A percentile compares a stretch with the other conserved stretches of the same genome.
Evolutionary conservation across 2,329 filamentous ascomycete genomes (phyloP).

Genomic region (Ceratocystis papillata): DNA sequence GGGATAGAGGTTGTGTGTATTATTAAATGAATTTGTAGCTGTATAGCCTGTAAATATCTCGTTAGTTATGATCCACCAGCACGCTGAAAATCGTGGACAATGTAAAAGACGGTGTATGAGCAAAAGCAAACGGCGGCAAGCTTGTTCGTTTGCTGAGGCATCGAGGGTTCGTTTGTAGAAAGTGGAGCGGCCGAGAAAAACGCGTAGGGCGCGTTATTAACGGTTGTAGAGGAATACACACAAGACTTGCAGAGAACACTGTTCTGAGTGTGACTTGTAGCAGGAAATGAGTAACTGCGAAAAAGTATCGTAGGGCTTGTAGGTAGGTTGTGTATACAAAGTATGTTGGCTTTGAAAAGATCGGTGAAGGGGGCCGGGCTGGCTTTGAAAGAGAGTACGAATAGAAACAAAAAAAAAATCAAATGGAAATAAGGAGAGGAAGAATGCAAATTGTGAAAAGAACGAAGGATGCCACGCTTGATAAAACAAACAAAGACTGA

Average conservation of each 20-base stretch:
- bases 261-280: constrained; percentile 3
- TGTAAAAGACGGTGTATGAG: neutral
- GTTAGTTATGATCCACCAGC: neutral
- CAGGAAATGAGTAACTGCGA: neutral
- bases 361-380: no score
- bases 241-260: constrained; percentile 9
- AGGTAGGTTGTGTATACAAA: constrained; percentile 17
- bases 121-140: neutral
- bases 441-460: constrained; percentile 21
- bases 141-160: neutral
- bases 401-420: constrained; percentile 28
- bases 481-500: constrained; percentile 24
- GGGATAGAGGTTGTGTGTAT: constrained; percentile 24
- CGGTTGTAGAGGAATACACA: neutral
- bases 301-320: constrained; percentile 12
- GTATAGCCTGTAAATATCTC: neutral
- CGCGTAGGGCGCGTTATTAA: neutral
- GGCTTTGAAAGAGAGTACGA: constrained; percentile 24
- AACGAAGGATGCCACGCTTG: constrained; percentile 24
- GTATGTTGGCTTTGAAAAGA: constrained; percentile 26
- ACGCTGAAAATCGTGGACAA: neutral
- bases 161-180: neutral
- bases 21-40: constrained; percentile 20
- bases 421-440: constrained; percentile 24
- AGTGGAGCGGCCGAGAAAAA: neutral